These are phyloP conservation scores for Saturnispora sanitii DNA, from an alignment of 805 yeast species.

Conservation along the genomic window DNA sequence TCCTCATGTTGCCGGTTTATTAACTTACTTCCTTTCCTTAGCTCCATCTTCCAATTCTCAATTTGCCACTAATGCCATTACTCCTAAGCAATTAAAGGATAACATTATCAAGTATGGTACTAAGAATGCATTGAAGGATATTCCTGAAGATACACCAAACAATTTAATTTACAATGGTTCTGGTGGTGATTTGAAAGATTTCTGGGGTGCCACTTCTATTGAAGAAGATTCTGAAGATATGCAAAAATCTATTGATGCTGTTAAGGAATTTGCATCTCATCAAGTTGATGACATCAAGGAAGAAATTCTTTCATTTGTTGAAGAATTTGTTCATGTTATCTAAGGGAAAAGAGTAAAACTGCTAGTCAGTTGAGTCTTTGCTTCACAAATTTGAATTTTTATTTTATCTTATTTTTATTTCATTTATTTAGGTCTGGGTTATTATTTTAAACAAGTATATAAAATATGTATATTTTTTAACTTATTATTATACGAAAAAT, in stretches of 20 bases:
- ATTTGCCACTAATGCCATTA: slow-evolving; percentile 46
- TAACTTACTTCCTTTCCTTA: slow-evolving; percentile 79
- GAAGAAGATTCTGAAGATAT: slow-evolving; percentile 14
- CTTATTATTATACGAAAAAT: too few species aligned
- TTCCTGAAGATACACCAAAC: slow-evolving; percentile 71
- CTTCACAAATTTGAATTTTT: too few species aligned
- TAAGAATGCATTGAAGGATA: slow-evolving; percentile 44
- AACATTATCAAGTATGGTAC: slow-evolving; percentile 64
- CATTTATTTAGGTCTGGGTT: too few species aligned
- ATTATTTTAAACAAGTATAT: too few species aligned
- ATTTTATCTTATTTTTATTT: too few species aligned
- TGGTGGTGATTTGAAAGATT: slow-evolving; percentile 56
- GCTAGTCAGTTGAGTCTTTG: too few species aligned
- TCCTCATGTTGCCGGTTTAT: slow-evolving; percentile 89
- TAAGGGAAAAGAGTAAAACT: too few species aligned
- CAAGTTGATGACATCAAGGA: slow-evolving; percentile 17
- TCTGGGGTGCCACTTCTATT: slow-evolving; percentile 36
- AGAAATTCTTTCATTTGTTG: slow-evolving; percentile 16
- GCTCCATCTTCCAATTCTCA: slow-evolving; percentile 67
- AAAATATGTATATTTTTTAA: too few species aligned
- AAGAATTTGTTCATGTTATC: slow-evolving; percentile 16
- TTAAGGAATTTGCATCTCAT: slow-evolving; percentile 15
- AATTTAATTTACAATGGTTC: slow-evolving; percentile 73
- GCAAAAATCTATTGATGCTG: slow-evolving; percentile 17
- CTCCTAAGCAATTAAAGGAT: slow-evolving; percentile 71